Conservation (phyloP, 2,329 filamentous ascomycete species). For the Gaeumannomyces tritici region DNA sequence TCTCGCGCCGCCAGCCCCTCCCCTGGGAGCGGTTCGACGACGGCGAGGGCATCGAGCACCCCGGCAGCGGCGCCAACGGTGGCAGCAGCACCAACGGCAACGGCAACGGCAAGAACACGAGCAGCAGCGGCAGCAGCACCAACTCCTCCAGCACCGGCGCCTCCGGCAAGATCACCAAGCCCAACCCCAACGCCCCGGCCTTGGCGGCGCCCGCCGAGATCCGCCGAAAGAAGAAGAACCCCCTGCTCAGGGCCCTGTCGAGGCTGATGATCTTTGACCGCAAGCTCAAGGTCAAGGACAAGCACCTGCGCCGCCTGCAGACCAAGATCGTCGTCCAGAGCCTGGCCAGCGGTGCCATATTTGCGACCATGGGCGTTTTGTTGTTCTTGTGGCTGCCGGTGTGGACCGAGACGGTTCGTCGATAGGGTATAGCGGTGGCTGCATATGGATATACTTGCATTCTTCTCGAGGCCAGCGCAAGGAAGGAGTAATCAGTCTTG, state of each 20-base stretch:
- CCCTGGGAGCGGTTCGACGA: constrained; percentile 39
- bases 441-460: too few relatives aligned
- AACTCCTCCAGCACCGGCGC: too few relatives aligned
- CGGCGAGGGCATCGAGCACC: constrained; percentile 6
- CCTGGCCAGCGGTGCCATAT: constrained; percentile 24
- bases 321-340: constrained; percentile 33
- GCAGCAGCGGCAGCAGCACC: neutral
- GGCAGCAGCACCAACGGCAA: neutral
- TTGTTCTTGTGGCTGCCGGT: constrained; percentile 33
- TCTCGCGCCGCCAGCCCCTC: constrained; percentile 32
- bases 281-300: constrained; percentile 33
- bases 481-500: too few relatives aligned
- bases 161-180: constrained; percentile 6
- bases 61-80: neutral
- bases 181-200: constrained; percentile 6
- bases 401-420: constrained; percentile 22
- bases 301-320: constrained; percentile 30
- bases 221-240: neutral
- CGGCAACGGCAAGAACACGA: constrained; percentile 4
- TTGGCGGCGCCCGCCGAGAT: neutral
- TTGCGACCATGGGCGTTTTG: constrained; percentile 24
- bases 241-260: constrained; percentile 19
- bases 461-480: too few relatives aligned
- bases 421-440: too few relatives aligned
- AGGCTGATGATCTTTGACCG: constrained; percentile 37